Conservation (phyloP, 768 basidiomycete genomes). For the Pisolithus sp. region DNA sequence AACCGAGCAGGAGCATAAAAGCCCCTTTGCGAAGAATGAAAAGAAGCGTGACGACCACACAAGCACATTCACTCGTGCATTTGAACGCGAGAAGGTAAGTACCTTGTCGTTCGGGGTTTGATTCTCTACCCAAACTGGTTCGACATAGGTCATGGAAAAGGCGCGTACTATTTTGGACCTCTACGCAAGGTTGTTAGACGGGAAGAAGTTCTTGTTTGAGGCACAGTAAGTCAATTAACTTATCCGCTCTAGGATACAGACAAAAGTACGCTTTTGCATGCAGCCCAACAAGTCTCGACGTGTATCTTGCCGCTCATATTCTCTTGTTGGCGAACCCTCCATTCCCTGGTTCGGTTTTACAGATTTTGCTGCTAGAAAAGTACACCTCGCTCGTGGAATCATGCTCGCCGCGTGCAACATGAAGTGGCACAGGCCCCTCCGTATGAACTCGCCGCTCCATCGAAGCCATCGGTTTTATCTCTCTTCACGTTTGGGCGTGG, state of each 20-base stretch:
- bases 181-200: slow-evolving; percentile 49
- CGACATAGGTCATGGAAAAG: slow-evolving; percentile 52
- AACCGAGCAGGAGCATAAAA: slow-evolving; percentile 34
- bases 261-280: not conserved
- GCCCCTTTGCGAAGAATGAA: slow-evolving; percentile 28
- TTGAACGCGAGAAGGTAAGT: slow-evolving; percentile 55
- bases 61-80: slow-evolving; percentile 43
- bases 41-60: slow-evolving; percentile 31
- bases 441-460: slow-evolving; percentile 12
- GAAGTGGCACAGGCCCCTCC: slow-evolving; percentile 23
- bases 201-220: slow-evolving; percentile 45
- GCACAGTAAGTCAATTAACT: slow-evolving; percentile 34
- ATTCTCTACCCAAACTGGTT: slow-evolving; percentile 1
- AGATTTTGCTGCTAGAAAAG: slow-evolving; percentile 45
- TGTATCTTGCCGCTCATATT: slow-evolving; percentile 62
- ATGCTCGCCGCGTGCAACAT: slow-evolving; percentile 48
- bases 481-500: slow-evolving; percentile 29
- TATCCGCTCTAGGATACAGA: not conserved
- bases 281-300: slow-evolving; percentile 60
- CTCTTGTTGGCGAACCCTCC: slow-evolving; percentile 53
- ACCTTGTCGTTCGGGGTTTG: not conserved
- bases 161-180: slow-evolving; percentile 51
- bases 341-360: slow-evolving; percentile 55
- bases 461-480: slow-evolving; percentile 31
- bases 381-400: slow-evolving; percentile 53